phyloP scores from a whole-genome alignment of 2,329 filamentous ascomycete genomes.

The Claviceps arundinis region DNA sequence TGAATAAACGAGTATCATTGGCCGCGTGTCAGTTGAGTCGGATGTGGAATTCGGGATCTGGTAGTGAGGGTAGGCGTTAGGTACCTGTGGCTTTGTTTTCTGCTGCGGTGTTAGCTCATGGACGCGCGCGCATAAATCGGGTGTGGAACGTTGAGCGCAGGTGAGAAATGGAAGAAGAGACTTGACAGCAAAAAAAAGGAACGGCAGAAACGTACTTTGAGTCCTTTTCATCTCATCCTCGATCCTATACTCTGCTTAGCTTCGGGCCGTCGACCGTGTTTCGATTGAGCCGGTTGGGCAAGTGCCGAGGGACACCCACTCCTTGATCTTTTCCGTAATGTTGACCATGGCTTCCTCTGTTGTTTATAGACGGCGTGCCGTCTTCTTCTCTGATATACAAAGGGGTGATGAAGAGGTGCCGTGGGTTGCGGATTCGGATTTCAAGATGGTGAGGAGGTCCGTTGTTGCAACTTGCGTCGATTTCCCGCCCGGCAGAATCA shows the following conservation, averaged over 20 bases:
- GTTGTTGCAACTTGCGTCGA: background rate
- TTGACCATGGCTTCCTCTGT: slow-evolving; percentile 66
- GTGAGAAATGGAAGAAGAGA: too few species aligned
- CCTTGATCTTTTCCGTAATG: slow-evolving; percentile 99
- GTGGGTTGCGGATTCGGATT: background rate
- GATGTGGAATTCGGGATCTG: background rate
- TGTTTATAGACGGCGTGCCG: slow-evolving; percentile 19
- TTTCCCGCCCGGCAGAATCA: slow-evolving; percentile 1
- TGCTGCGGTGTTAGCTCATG: slow-evolving; percentile 27
- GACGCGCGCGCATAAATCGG: background rate
- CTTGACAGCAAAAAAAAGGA: background rate
- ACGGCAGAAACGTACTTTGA: slow-evolving; percentile 58
- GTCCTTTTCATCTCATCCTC: slow-evolving; percentile 99
- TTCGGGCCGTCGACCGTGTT: slow-evolving; percentile 2
- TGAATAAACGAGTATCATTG: background rate
- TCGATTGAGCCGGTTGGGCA: slow-evolving; percentile 1
- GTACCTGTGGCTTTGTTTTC: slow-evolving; percentile 98
- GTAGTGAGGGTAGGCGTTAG: slow-evolving; percentile 14
- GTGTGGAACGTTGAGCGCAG: too few species aligned
- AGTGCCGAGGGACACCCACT: slow-evolving; percentile 42
- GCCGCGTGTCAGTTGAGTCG: slow-evolving; percentile 7
- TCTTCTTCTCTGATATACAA: slow-evolving; percentile 7
- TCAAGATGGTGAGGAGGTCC: background rate
- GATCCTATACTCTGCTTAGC: slow-evolving; percentile 51
- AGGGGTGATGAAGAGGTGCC: background rate